These are phyloP conservation scores for Aristolochia fimbriata DNA, from an alignment of 164 flowering plant genomes.

Conservation along the genomic window DNA sequence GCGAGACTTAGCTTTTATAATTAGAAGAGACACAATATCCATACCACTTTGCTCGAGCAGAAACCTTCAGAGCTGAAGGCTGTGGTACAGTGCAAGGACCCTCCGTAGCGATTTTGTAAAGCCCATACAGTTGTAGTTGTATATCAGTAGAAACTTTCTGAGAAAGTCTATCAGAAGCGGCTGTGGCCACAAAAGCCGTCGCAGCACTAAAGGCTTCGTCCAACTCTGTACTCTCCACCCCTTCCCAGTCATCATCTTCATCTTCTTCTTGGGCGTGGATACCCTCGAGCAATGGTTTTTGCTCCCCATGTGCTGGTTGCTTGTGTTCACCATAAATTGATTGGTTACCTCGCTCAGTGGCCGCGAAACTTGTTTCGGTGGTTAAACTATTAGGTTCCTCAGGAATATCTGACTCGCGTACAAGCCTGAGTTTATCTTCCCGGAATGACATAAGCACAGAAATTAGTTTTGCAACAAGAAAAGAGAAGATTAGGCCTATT, in stretches of 20 bases:
- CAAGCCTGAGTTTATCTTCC: conserved; percentile 43
- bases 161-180: conserved; percentile 67
- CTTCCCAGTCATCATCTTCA: conserved; percentile 95
- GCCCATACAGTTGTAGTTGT: conserved; percentile 80
- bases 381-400: conserved; percentile 5
- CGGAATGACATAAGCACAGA: conserved; percentile 62
- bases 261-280: conserved; percentile 24
- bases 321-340: neutral
- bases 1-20: neutral
- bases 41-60: conserved; percentile 95
- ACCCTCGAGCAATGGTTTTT: conserved; percentile 11
- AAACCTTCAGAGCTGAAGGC: conserved; percentile 83
- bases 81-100: conserved; percentile 82
- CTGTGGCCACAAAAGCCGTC: conserved; percentile 78
- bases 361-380: neutral
- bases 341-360: neutral
- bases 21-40: neutral
- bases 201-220: conserved; percentile 95
- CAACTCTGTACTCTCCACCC: conserved; percentile 85
- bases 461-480: conserved; percentile 77
- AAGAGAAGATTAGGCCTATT: conserved; percentile 71
- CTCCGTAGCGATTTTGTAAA: conserved; percentile 92
- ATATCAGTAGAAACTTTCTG: conserved; percentile 62
- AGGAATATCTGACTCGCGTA: conserved; percentile 19
- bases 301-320: neutral